Base-by-base conservation (phyloP, 2,329 filamentous ascomycete species). In the Alternaria conjuncta region DNA sequence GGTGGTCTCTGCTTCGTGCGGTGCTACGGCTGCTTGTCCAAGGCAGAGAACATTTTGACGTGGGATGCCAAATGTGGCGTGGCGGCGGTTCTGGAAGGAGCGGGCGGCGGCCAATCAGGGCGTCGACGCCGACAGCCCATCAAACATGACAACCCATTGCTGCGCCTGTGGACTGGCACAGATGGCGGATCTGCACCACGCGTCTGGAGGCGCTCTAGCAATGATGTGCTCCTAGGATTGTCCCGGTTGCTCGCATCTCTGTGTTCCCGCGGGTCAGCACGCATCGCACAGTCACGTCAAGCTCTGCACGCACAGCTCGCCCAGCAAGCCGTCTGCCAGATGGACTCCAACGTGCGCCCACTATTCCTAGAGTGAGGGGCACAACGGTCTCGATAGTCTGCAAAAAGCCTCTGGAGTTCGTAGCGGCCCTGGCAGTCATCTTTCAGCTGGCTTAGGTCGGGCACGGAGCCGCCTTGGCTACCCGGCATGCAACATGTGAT, bases 201-300 rank as follows among this genome's bases (percentile, higher is more conserved):
- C 67, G 64, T 63, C 65, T 65, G 57, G 64, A 51, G 61, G 55
- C 51, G 69, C 68, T 63, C 57, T 66, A 65, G 64, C 68, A 68
- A 56, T 64, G 70, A 74, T 72, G 65, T 67, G 51, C 65, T 59
- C 57, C 75, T 65, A 70, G 73, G 74, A 75, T 77, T 60, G 71
- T 49, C 36, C 72, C 71, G 68, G 72, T 60, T 65, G 55, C 69
- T 64, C 66, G 70, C 74, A 71, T 73, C 56, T 67, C 60, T 68
- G 64, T 60, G 41, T 41, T 46, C 65, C 61, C 63, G 65, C 63
- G 57, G 60, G 68, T 60, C 63, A 70, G 64, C 45, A 61, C 45
- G 53, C 61, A 68, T 67, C 55, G 57, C 67, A 63, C 65, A 65
- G 67, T 71, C 65, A 61, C 68, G 64, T 67, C 66, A 64, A 26